Conservation (phyloP, 2,329 filamentous ascomycete genomes). For the Esteya vermicola region DNA sequence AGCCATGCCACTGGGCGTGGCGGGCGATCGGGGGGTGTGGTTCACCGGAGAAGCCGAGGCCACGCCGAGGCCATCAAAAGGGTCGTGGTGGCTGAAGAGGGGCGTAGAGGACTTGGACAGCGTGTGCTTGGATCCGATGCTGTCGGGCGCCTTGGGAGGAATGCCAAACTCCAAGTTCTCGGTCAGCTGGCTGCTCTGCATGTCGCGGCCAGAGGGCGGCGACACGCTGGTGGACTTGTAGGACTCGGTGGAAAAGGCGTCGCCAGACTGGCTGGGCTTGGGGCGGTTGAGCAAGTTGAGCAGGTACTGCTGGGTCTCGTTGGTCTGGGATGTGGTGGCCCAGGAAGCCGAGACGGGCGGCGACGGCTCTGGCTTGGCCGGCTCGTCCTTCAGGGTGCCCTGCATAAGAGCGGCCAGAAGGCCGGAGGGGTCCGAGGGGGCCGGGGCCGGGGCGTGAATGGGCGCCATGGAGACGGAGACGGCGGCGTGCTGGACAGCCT, state of each 20-base stretch:
- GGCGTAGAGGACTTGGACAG: constrained; percentile 15
- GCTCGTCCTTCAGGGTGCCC: constrained; percentile 33
- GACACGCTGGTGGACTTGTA: constrained; percentile 28
- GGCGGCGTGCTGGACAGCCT: constrained; percentile 13
- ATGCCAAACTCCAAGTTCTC: background rate
- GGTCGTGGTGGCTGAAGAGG: constrained; percentile 22
- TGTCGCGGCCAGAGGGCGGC: constrained; percentile 22
- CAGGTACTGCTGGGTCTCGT: constrained; percentile 71
- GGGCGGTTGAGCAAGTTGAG: constrained; percentile 60
- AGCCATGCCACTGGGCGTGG: constrained; percentile 19
- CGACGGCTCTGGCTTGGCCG: constrained; percentile 13
- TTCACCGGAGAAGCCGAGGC: constrained; percentile 27
- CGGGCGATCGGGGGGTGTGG: constrained; percentile 25
- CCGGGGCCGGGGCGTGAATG: constrained; percentile 42
- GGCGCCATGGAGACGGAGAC: constrained; percentile 16
- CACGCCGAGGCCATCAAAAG: constrained; percentile 25
- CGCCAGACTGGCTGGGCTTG: constrained; percentile 2
- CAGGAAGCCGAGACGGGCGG: constrained; percentile 19
- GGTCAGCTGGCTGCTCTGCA: constrained; percentile 11
- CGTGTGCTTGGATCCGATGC: background rate
- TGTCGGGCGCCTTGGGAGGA: background rate
- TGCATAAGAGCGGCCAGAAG: constrained; percentile 47
- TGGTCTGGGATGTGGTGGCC: constrained; percentile 36
- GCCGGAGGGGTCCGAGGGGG: constrained; percentile 40
- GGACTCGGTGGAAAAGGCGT: constrained; percentile 21